Percentiles rank a stretch among this genome's conserved stretches.
Conservation (phyloP, 2,329 filamentous ascomycete species). For the Talaromyces pinophilus region DNA sequence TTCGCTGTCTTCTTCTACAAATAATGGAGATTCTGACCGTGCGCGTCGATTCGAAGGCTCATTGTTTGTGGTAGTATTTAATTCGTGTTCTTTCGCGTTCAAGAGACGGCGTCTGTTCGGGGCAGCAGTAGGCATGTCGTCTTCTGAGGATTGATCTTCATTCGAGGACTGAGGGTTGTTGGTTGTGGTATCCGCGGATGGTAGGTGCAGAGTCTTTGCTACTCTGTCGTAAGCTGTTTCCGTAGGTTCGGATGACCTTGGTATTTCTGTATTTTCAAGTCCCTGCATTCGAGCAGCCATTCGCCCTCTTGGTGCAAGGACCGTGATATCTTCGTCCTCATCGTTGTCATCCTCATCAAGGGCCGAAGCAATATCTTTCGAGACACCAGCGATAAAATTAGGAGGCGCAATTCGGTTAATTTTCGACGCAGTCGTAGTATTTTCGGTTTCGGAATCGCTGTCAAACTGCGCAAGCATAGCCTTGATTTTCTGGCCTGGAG, state of each 20-base stretch:
- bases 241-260: slow-evolving; percentile 5
- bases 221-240: slow-evolving; percentile 47
- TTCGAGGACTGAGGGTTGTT: slow-evolving; percentile 31
- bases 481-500: slow-evolving; percentile 21
- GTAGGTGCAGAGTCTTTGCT: slow-evolving; percentile 22
- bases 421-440: background rate
- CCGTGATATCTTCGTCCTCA: slow-evolving; percentile 46
- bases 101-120: slow-evolving; percentile 32
- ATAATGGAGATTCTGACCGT: slow-evolving; percentile 45
- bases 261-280: slow-evolving; percentile 28
- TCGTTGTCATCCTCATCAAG: slow-evolving; percentile 24
- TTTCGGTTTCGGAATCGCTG: slow-evolving; percentile 17
- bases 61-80: slow-evolving; percentile 33
- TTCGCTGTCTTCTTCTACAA: slow-evolving; percentile 38
- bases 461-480: slow-evolving; percentile 22
- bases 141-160: slow-evolving; percentile 42
- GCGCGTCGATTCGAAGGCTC: slow-evolving; percentile 29
- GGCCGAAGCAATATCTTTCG: background rate
- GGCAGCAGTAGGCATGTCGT: slow-evolving; percentile 35
- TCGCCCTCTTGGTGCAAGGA: slow-evolving; percentile 60
- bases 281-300: slow-evolving; percentile 66
- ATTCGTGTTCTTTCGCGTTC: slow-evolving; percentile 29
- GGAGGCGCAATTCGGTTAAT: background rate
- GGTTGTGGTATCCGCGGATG: slow-evolving; percentile 11
- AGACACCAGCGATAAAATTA: background rate